Conservation (phyloP, 2,329 filamentous ascomycete genomes). For the Cladosporium sp. region DNA sequence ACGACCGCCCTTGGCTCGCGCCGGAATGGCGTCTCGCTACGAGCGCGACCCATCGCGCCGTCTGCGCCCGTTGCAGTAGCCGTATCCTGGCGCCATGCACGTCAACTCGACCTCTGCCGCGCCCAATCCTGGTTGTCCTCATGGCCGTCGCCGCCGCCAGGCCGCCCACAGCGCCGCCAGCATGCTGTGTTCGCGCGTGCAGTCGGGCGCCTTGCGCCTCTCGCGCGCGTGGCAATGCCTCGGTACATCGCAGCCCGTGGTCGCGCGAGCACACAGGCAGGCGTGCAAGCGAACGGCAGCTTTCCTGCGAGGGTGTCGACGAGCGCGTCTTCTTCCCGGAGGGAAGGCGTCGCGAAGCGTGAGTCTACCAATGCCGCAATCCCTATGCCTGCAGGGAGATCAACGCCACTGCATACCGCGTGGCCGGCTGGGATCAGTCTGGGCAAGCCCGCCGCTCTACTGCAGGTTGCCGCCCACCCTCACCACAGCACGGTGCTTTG, state of each 20-base stretch:
- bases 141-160: background rate
- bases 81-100: constrained; percentile 9
- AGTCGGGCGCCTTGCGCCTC: background rate
- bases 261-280: background rate
- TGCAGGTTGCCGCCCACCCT: constrained; percentile 7
- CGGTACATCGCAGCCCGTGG: background rate
- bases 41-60: background rate
- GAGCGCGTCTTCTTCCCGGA: background rate
- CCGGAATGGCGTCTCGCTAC: background rate
- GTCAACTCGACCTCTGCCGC: background rate
- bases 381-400: constrained; percentile 9
- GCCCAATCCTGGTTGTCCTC: too few relatives aligned
- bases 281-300: constrained; percentile 4
- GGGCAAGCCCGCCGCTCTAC: constrained; percentile 4
- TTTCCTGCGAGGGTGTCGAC: background rate
- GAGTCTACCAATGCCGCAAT: background rate
- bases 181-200: background rate
- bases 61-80: background rate
- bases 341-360: background rate
- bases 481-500: background rate
- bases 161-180: background rate
- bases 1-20: too few relatives aligned
- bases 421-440: constrained; percentile 8
- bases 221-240: constrained; percentile 6
- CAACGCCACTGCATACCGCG: constrained; percentile 9